Evolutionary conservation across 73 alveolate species (phyloP), one percentile per base, ranked within the genome.

Genomic region (Durusdinium trenchii): DNA sequence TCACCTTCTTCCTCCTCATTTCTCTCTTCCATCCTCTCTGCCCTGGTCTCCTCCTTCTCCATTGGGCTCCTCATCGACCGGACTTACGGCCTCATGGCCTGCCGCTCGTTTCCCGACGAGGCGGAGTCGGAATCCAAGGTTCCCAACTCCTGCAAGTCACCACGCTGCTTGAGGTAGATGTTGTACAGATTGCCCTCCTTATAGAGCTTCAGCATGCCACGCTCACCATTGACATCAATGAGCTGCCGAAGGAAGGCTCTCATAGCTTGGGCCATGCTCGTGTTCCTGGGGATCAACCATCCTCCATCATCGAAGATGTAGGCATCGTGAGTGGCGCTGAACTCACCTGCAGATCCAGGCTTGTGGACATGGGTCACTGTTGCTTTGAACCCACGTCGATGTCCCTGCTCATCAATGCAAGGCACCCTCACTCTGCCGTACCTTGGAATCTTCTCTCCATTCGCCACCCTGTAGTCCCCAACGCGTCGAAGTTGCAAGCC

Each of bases 261-360:
- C 23, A 81, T 36, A 14, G 45, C 91, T 9, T 45, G 0, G 35
- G 91, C 91, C 0, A 81, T 4, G 69, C 47, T 26, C 69, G 47
- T 46, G 61, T 48, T 48, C 32, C 40, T 81, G 50, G 91, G 91
- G 38, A 81, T 48, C 0, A 81, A 10, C 1, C 62, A 0, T 45
- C 67, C 67, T 0, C 91, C 91, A 0, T 81, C 91, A 0, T 62
- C 91, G 42, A 36, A 81, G 30, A 81, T 20, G 47, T 30, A 43
- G 32, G 69, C 23, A 43, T 81, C 91, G 40, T 81, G 91, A 46
- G 46, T 26, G 36, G 32, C 14, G 43, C 91, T 81, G 61, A 81
- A 46, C 91, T 81, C 91, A 14, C 47, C 91, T 23, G 91, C 91
- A 2, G 91, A 81, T 16, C 61, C 69, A 12, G 91, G 91, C 91